Base-by-base conservation (phyloP, 1,139 yeast genomes). In the Scheffersomyces segobiensis region DNA sequence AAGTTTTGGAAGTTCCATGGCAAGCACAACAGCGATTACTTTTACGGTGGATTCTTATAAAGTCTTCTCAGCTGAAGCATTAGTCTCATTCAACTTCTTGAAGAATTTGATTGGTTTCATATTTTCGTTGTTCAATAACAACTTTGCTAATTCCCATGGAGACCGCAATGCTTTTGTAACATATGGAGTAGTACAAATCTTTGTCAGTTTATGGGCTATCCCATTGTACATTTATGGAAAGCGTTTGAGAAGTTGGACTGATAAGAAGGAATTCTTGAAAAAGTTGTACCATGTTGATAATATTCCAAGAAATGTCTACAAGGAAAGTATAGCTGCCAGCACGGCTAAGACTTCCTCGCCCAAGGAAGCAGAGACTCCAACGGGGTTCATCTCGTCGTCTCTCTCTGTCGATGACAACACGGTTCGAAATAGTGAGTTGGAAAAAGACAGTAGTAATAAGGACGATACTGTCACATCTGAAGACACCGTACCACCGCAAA, bases 1-100 rank as follows among this genome's bases (percentile, higher is more conserved):
- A 49, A 81, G 87, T 20, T 86, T 85, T 71, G 90, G 90, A 14
- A 80, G 87, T 59, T 81, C 87, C 1, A 73, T 86, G 67, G 87
- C 88, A 0, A 83, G 87, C 51, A 85, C 89, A 5, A 83, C 88
- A 0, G 85, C 87, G 14, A 86, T 86, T 58, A 85, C 89, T 0
- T 86, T 80, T 65, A 78, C 86, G 1, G 87, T 86, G 22, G 90
- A 86, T 67, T 79, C 84, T 6, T 85, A 86, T 69, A 82, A 81
- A 61, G 75, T 81, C 76, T 85, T 80, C 74, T 88, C 90, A 0
- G 80, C 86, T 8, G 90, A 86, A 67, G 78, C 86, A 0, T 75
- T 86, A 55, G 90, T 86, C 3, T 77, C 87, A 12, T 75, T 85
- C 58, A 85, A 86, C 67, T 74, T 86, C 56, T 70, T 78, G 57